Conservation (phyloP, 345 rosid genomes). For the Pugionium dolabratum region DNA sequence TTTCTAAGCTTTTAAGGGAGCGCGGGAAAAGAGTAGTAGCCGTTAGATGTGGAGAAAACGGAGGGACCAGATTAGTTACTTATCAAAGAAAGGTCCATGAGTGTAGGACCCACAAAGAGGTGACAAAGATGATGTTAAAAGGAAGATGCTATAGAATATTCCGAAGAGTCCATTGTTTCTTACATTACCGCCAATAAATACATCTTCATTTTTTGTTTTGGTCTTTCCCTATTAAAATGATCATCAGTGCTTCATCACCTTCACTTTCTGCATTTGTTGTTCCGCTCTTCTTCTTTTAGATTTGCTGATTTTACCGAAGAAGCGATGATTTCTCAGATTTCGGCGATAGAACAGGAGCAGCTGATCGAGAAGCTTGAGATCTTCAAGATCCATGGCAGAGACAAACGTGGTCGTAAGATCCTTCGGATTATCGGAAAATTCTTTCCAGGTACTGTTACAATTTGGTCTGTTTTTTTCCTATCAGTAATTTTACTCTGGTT, state of each 20-base stretch:
- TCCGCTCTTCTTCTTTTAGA: slow-evolving; percentile 5
- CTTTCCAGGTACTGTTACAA: slow-evolving; percentile 52
- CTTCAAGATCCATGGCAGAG: slow-evolving; percentile 76
- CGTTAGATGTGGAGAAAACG: slow-evolving; percentile 32
- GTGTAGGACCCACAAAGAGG: slow-evolving; percentile 35
- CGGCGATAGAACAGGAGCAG: slow-evolving; percentile 46
- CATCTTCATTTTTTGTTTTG: background rate
- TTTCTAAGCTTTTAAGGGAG: background rate
- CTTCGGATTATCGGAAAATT: slow-evolving; percentile 59
- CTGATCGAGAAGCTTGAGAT: slow-evolving; percentile 55
- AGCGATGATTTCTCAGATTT: slow-evolving; percentile 37
- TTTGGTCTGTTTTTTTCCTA: background rate
- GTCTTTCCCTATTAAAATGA: too few species aligned
- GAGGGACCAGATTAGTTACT: slow-evolving; percentile 30
- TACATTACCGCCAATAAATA: slow-evolving; percentile 1
- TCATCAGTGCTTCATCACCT: too few species aligned
- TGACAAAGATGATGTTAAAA: slow-evolving; percentile 1
- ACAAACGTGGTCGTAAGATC: slow-evolving; percentile 66
- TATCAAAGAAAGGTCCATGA: background rate
- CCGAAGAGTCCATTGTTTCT: slow-evolving; percentile 25
- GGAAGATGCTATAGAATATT: slow-evolving; percentile 47
- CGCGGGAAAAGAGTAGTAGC: slow-evolving; percentile 28
- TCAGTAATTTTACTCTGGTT: too few species aligned
- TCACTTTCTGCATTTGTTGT: slow-evolving; percentile 6
- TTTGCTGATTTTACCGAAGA: background rate